These are phyloP conservation scores for Trypanosoma scelopori DNA, from an alignment of 208 protist genomes.

Conservation along the genomic window DNA sequence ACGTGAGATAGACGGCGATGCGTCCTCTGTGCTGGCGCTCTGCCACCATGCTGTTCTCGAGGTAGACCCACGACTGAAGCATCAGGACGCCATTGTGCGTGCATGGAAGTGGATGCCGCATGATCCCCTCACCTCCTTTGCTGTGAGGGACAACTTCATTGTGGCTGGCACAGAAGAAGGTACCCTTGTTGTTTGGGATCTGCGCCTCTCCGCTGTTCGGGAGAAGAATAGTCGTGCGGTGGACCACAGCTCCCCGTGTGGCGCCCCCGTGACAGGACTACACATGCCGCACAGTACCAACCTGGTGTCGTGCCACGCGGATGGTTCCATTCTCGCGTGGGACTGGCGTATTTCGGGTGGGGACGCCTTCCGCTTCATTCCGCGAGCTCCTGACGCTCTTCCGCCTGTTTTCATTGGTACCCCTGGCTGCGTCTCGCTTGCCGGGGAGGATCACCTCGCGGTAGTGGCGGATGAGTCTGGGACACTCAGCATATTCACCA, in stretches of 20 bases:
- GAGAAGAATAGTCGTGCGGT: constrained; percentile 19
- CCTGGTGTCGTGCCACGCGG: constrained; percentile 55
- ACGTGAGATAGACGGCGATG: constrained; percentile 39
- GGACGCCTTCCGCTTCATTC: constrained; percentile 18
- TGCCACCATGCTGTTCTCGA: constrained; percentile 54
- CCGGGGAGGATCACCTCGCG: constrained; percentile 51
- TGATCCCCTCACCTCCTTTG: constrained; percentile 48
- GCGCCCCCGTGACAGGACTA: constrained; percentile 44
- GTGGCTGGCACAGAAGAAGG: constrained; percentile 61
- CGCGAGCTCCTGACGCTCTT: constrained; percentile 8
- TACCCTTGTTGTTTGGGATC: constrained; percentile 65
- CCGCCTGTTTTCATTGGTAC: constrained; percentile 28
- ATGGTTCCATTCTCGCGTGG: constrained; percentile 56
- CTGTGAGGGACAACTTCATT: constrained; percentile 51
- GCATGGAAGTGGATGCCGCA: constrained; percentile 63
- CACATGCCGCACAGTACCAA: constrained; percentile 56
- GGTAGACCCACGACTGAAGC: constrained; percentile 26
- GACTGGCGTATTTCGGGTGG: constrained; percentile 26
- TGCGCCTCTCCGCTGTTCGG: constrained; percentile 24
- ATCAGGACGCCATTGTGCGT: constrained; percentile 24
- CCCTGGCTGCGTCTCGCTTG: constrained; percentile 43
- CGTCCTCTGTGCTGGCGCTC: constrained; percentile 31
- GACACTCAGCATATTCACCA: constrained; percentile 29
- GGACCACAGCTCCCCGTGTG: constrained; percentile 32
- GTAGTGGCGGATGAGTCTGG: constrained; percentile 47